Conservation (phyloP, 148 eudicot genomes). For the Salicornia ramosissima region DNA sequence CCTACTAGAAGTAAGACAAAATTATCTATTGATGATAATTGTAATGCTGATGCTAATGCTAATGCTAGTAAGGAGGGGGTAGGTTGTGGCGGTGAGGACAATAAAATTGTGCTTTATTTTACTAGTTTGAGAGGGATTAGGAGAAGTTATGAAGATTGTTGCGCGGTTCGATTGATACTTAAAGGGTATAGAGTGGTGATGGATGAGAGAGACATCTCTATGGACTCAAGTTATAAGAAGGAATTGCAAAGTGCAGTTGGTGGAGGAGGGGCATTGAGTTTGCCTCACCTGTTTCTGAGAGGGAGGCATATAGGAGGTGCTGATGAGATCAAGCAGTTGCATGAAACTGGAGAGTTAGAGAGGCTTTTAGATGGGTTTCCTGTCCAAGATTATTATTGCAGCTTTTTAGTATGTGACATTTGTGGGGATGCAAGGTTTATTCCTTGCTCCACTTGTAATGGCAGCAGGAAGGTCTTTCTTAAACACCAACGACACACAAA, state of each 20-base stretch:
- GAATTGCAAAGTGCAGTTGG: constrained; percentile 61
- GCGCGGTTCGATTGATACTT: constrained; percentile 64
- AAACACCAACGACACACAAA: constrained; percentile 60
- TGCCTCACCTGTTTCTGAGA: constrained; percentile 73
- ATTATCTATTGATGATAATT: neutral
- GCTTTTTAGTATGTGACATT: constrained; percentile 48
- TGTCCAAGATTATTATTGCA: constrained; percentile 40
- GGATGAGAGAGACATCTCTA: constrained; percentile 85
- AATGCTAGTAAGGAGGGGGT: constrained; percentile 10
- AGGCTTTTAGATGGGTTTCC: constrained; percentile 70
- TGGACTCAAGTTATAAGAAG: constrained; percentile 72
- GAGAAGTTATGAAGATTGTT: constrained; percentile 88
- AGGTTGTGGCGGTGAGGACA: constrained; percentile 37
- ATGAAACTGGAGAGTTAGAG: constrained; percentile 72
- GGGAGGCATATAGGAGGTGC: constrained; percentile 80
- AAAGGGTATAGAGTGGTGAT: constrained; percentile 67
- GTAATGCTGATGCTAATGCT: neutral
- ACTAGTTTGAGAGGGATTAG: constrained; percentile 91
- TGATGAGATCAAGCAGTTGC: constrained; percentile 72
- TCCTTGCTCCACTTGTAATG: constrained; percentile 70
- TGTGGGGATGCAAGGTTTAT: constrained; percentile 95
- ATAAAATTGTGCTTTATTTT: constrained; percentile 68
- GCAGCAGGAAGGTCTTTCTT: constrained; percentile 73
- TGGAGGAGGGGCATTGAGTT: constrained; percentile 57
- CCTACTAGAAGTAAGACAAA: constrained; percentile 5